Conservation (phyloP, 2,329 filamentous ascomycete species). For the Helotiales sp. region DNA sequence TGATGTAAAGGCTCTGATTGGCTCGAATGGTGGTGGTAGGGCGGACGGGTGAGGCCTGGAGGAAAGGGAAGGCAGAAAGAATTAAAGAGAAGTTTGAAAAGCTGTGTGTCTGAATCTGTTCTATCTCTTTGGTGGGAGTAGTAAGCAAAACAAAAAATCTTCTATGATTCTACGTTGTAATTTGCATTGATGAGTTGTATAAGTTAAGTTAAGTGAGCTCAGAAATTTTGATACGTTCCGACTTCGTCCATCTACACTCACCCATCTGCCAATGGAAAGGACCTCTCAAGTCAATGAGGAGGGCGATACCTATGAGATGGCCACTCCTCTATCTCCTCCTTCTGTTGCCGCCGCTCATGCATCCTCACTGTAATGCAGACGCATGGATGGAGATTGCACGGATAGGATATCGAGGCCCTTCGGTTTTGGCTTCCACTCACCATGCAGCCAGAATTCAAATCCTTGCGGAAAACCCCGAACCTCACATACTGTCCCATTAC, state of each 20-base stretch:
- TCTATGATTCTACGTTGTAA: background rate
- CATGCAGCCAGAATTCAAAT: background rate
- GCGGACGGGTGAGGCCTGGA: background rate
- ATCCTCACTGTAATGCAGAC: background rate
- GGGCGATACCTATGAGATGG: background rate
- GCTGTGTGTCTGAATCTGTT: background rate
- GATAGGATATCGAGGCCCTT: conserved; percentile 1
- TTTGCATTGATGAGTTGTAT: background rate
- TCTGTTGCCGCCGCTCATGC: background rate
- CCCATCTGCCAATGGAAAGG: background rate
- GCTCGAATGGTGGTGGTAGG: background rate
- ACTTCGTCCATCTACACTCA: background rate
- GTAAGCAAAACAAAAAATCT: background rate
- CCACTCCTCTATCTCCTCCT: background rate
- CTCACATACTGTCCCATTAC: background rate
- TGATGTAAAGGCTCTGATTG: background rate
- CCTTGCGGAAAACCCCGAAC: background rate
- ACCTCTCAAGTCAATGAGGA: background rate
- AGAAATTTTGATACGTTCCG: background rate
- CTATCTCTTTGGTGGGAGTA: background rate
- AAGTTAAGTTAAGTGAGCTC: background rate
- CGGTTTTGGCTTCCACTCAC: background rate
- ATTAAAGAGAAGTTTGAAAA: background rate
- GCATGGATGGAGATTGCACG: background rate
- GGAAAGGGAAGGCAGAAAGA: background rate